Evolutionary conservation across 2,329 filamentous ascomycete species (phyloP), one percentile per base, ranked within the genome.

Genomic region (Pestalotiopsis sp.): DNA sequence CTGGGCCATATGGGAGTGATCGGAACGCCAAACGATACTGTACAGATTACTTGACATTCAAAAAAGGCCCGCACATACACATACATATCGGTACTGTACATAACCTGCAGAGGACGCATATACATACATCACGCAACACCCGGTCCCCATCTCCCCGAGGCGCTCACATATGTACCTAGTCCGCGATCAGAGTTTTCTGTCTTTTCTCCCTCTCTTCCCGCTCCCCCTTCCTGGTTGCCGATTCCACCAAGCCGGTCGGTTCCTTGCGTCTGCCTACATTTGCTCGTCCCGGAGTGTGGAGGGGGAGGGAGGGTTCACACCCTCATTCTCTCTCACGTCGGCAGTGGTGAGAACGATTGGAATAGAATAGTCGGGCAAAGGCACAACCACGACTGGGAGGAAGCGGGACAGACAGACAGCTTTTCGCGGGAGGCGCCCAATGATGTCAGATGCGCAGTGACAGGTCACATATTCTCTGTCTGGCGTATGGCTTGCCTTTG

Each of bases 381-480:
- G 31, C 31, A 36, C 31, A 36, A 7, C 31, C 31, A 2, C 31
- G 31, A 36, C 2, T 36, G 31, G 7, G 31, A 36, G 31, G 31
- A 36, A 2, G 31, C 31, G 31, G 61, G 20, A 23, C 20, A 14
- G n/a, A 13, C n/a, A 14, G 11, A 36, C 27, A 27, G 38, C 27
- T 14, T 25, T 31, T 27, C 59, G 59, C 59, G 31, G 31, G 31
- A 36, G 7, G 31, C 31, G 31, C 31, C 31, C 59, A 62, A 62
- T 62, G 59, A 62, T 62, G 59, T 62, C 59, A 62, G 59, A 59
- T 27, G 57, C n/a, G 57, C 57, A 27, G 57, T 59, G 57, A 59
- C 57, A 27, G 23, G 57, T 59, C 57, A 59, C 57, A 23, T 52
- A 20, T 52, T n/a, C 12, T 7, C 17, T 11, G 45, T 52, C n/a